phyloP scores from a whole-genome alignment of 2,329 filamentous ascomycete species.

The Penicillium sp. region DNA sequence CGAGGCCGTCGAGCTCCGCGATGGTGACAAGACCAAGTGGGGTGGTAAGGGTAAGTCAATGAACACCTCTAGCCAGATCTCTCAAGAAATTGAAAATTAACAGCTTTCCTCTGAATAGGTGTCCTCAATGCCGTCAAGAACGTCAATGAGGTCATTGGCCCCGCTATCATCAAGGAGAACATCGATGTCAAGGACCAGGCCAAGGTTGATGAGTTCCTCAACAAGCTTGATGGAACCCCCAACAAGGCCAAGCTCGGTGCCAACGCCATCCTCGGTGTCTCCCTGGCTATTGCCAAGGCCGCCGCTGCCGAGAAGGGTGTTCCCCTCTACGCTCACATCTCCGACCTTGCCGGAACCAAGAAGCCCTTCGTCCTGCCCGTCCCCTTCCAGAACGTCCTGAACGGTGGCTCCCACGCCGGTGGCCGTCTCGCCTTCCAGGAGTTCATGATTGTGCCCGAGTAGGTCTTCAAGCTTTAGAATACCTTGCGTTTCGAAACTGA shows the following conservation, averaged over 20 bases:
- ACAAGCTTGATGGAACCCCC: constrained; percentile 76
- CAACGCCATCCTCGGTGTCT: constrained; percentile 85
- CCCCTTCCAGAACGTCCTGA: constrained; percentile 91
- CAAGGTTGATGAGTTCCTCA: constrained; percentile 80
- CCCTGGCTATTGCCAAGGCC: constrained; percentile 81
- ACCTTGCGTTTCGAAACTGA: constrained; percentile 1
- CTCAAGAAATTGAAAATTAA: not conserved
- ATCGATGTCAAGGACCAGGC: constrained; percentile 84
- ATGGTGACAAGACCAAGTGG: constrained; percentile 85
- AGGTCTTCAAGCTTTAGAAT: constrained; percentile 37
- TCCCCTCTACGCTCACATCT: constrained; percentile 83
- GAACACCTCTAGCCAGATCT: not conserved
- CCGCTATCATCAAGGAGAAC: constrained; percentile 76
- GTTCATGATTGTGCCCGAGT: constrained; percentile 91
- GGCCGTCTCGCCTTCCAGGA: constrained; percentile 93
- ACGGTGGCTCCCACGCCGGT: constrained; percentile 94
- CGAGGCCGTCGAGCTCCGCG: constrained; percentile 87
- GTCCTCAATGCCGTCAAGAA: constrained; percentile 82
- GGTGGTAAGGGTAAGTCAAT: constrained; percentile 68
- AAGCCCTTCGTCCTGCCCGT: constrained; percentile 88
- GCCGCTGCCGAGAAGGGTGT: constrained; percentile 86
- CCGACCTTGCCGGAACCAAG: constrained; percentile 83
- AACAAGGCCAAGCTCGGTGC: constrained; percentile 88
- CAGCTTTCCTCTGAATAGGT: constrained; percentile 31
- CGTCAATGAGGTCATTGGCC: constrained; percentile 78